These are phyloP conservation scores for Mollisiaceae sp. DNA, from an alignment of 2,329 filamentous ascomycete species.

Conservation along the genomic window DNA sequence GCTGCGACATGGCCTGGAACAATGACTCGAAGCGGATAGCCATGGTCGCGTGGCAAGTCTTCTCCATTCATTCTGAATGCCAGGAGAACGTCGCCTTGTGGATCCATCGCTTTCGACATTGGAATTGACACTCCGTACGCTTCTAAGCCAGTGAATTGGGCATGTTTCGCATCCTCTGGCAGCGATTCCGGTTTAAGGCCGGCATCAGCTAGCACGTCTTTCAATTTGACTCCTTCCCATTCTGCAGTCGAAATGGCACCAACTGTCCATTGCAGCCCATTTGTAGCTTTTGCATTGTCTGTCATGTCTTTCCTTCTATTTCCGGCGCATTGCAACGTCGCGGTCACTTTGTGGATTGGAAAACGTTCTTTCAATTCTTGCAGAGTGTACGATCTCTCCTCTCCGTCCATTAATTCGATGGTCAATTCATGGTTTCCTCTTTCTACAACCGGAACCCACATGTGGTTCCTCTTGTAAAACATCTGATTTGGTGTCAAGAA, in stretches of 20 bases:
- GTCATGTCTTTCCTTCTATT: conserved; percentile 10
- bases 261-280: conserved; percentile 4
- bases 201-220: conserved; percentile 1
- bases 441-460: conserved; percentile 3
- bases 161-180: conserved; percentile 3
- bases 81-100: conserved; percentile 48
- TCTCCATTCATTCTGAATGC: conserved; percentile 54
- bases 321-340: conserved; percentile 4
- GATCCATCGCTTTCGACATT: conserved; percentile 6
- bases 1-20: conserved; percentile 52
- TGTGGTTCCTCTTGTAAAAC: background rate
- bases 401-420: background rate
- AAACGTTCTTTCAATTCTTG: conserved; percentile 1
- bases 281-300: background rate
- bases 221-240: conserved; percentile 6
- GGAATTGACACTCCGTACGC: conserved; percentile 6
- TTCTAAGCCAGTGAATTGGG: background rate
- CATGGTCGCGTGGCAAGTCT: conserved; percentile 51
- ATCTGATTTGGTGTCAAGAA: background rate
- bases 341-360: background rate
- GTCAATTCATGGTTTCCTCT: conserved; percentile 2
- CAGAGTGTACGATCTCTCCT: conserved; percentile 6
- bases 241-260: conserved; percentile 3
- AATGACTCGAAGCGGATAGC: conserved; percentile 49
- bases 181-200: conserved; percentile 1